Evolutionary conservation across 352 stramenopile species (phyloP).

Genomic region (Phytophthora vignae): DNA sequence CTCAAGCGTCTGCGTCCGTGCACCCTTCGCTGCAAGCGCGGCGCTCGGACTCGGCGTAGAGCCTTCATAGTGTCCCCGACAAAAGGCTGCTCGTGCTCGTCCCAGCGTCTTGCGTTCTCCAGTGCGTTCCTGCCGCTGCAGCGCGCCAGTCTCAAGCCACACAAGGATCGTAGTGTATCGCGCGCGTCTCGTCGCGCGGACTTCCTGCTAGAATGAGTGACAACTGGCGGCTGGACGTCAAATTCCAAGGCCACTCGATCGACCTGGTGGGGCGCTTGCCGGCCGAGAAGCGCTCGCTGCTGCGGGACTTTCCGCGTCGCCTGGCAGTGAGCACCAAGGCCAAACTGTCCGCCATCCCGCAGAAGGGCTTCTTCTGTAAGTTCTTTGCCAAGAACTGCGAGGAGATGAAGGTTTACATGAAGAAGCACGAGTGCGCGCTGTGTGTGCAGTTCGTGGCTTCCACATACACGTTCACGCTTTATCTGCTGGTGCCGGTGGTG

Average conservation of each 20-base stretch:
- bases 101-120: constrained; percentile 4
- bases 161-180: not conserved
- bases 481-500: constrained; percentile 72
- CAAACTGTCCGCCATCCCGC: constrained; percentile 83
- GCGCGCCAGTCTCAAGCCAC: not conserved
- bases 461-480: constrained; percentile 89
- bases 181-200: not conserved
- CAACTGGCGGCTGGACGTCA: constrained; percentile 88
- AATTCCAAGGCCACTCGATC: constrained; percentile 83
- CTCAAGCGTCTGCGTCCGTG: not conserved
- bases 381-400: constrained; percentile 88
- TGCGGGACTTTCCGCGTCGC: constrained; percentile 81
- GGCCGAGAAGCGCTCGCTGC: constrained; percentile 80
- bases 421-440: constrained; percentile 84
- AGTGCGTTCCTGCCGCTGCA: not conserved
- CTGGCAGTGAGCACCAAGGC: constrained; percentile 79
- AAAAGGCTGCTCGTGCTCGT: constrained; percentile 8
- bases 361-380: constrained; percentile 91
- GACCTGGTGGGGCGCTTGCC: constrained; percentile 77
- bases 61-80: not conserved
- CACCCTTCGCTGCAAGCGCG: constrained; percentile 8
- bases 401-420: constrained; percentile 91
- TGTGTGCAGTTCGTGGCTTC: constrained; percentile 85
- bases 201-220: constrained; percentile 47
- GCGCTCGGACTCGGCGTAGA: constrained; percentile 9